phyloP scores from a whole-genome alignment of 1,139 yeast genomes.

The Groenewaldozyma auringiensis region DNA sequence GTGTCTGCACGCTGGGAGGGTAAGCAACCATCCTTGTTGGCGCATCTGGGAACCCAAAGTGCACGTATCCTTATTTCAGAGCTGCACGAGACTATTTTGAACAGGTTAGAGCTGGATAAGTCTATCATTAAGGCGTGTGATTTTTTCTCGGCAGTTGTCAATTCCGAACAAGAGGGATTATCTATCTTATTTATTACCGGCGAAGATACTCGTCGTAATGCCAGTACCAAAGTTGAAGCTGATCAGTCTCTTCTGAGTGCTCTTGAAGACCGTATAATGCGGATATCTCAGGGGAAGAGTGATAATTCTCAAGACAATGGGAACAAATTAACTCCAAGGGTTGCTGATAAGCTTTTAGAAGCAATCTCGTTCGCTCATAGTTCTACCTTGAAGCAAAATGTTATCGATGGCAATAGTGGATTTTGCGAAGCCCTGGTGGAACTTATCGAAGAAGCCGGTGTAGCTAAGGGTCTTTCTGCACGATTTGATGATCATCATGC shows the following conservation, averaged over 20 bases:
- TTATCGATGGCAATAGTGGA: slow-evolving; percentile 4
- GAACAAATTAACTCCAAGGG: slow-evolving; percentile 21
- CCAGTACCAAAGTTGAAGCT: slow-evolving; percentile 20
- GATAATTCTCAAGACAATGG: slow-evolving; percentile 33
- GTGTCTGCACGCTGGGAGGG: slow-evolving; percentile 55
- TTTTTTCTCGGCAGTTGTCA: slow-evolving; percentile 69
- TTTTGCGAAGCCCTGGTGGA: slow-evolving; percentile 9
- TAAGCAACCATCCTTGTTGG: slow-evolving; percentile 65
- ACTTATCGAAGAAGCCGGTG: slow-evolving; percentile 8
- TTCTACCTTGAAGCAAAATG: slow-evolving; percentile 14
- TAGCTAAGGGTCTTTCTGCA: not conserved
- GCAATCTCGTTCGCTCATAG: slow-evolving; percentile 30
- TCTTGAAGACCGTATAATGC: slow-evolving; percentile 50
- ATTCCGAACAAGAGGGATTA: slow-evolving; percentile 71
- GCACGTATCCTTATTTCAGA: slow-evolving; percentile 54
- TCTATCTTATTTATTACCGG: slow-evolving; percentile 74
- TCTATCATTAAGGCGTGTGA: slow-evolving; percentile 55
- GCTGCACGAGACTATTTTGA: slow-evolving; percentile 53
- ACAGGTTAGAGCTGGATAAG: slow-evolving; percentile 48
- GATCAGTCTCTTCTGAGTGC: slow-evolving; percentile 43
- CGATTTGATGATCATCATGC: too few relatives aligned
- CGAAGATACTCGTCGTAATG: slow-evolving; percentile 40
- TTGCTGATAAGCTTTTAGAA: slow-evolving; percentile 23
- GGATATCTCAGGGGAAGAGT: not conserved
- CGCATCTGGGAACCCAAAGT: slow-evolving; percentile 63